These are phyloP conservation scores for Euphorbia tirucalli DNA, from an alignment of 345 rosid species.

Conservation along the genomic window DNA sequence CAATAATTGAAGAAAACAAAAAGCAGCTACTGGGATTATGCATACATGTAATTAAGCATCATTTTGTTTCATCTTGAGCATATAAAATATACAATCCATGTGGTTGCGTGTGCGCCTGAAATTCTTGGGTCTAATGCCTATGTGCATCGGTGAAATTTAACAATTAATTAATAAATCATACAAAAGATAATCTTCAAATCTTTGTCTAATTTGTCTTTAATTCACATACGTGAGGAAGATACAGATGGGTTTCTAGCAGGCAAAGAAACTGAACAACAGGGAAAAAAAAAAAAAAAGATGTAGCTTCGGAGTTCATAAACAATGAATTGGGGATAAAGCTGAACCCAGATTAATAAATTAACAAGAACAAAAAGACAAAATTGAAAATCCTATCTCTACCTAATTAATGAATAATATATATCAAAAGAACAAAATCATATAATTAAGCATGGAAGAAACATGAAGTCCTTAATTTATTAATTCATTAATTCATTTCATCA, in stretches of 20 bases:
- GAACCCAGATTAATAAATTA: neutral
- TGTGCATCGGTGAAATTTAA: slow-evolving; percentile 23
- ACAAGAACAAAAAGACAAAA: slow-evolving; percentile 34
- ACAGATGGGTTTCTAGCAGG: slow-evolving; percentile 23
- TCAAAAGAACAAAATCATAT: slow-evolving; percentile 1
- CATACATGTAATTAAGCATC: too few species aligned
- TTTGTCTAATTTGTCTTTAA: slow-evolving; percentile 13
- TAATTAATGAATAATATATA: neutral
- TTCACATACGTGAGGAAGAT: slow-evolving; percentile 12
- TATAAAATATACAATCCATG: neutral
- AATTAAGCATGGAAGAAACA: slow-evolving; percentile 1
- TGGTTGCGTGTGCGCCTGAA: neutral
- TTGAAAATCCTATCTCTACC: slow-evolving; percentile 11
- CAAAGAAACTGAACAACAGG: slow-evolving; percentile 43
- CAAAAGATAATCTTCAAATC: slow-evolving; percentile 17
- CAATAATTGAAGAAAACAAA: neutral
- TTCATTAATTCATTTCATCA: too few species aligned
- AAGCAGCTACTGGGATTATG: neutral
- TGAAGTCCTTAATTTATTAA: neutral
- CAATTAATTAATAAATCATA: neutral
- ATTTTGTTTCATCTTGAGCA: neutral
- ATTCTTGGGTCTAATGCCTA: slow-evolving; percentile 18
- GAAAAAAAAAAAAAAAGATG: slow-evolving; percentile 29
- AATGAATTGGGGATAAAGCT: slow-evolving; percentile 12
- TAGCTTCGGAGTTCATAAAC: slow-evolving; percentile 39